Percentiles rank a stretch among this genome's conserved stretches.
These are phyloP conservation scores for Lactuca saligna DNA, from an alignment of 129 eudicot species.

Conservation along the genomic window DNA sequence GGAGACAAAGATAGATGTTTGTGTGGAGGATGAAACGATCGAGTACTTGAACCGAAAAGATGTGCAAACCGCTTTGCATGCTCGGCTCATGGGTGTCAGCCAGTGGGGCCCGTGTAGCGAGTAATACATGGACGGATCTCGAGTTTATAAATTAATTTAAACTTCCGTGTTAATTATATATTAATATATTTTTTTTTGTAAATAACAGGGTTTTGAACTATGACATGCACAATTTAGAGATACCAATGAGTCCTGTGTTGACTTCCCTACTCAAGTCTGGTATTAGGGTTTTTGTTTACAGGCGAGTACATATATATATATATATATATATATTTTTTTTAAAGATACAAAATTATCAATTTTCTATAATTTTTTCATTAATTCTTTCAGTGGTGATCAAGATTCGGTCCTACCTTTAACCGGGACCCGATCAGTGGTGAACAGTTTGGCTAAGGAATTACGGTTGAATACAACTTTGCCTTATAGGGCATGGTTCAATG, in stretches of 20 bases:
- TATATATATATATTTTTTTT: too few species aligned
- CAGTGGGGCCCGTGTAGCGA: slow-evolving; percentile 50
- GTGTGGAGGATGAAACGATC: slow-evolving; percentile 54
- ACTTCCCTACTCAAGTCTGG: slow-evolving; percentile 52
- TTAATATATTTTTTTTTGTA: not conserved
- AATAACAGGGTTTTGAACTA: slow-evolving; percentile 39
- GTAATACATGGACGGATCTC: slow-evolving; percentile 25
- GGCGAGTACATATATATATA: slow-evolving; percentile 35
- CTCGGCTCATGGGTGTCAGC: slow-evolving; percentile 48
- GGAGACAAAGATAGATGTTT: slow-evolving; percentile 50
- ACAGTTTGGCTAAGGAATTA: slow-evolving; percentile 49
- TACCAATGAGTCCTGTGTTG: slow-evolving; percentile 46
- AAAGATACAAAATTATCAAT: not conserved
- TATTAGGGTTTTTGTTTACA: slow-evolving; percentile 59
- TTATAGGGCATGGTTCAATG: slow-evolving; percentile 60
- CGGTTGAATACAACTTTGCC: slow-evolving; percentile 58
- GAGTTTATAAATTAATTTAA: not conserved
- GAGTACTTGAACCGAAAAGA: slow-evolving; percentile 57
- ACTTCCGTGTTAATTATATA: not conserved
- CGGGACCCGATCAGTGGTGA: slow-evolving; percentile 55
- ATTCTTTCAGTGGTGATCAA: slow-evolving; percentile 76
- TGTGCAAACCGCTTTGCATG: slow-evolving; percentile 59
- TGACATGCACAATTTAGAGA: slow-evolving; percentile 38
- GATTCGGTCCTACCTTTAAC: slow-evolving; percentile 87
- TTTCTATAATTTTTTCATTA: not conserved